These are phyloP conservation scores for Sophora flavescens DNA, from an alignment of 306 rosid genomes.

Conservation along the genomic window DNA sequence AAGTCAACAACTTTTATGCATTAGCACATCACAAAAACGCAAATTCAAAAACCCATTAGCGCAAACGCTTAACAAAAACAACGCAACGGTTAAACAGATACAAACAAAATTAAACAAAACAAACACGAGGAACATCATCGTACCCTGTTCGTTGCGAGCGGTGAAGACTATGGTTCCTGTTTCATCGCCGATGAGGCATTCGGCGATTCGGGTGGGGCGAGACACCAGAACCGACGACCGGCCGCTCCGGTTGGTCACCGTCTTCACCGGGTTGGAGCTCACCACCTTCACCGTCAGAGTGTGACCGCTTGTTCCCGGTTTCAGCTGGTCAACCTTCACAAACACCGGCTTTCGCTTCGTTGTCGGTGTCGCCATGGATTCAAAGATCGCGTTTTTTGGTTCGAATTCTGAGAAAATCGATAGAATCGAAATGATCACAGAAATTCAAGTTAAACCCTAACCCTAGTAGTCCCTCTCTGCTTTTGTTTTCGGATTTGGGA, in stretches of 20 bases:
- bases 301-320: slow-evolving; percentile 86
- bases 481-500: slow-evolving; percentile 45
- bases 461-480: slow-evolving; percentile 31
- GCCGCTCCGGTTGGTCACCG: slow-evolving; percentile 46
- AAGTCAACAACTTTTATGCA: slow-evolving; percentile 11
- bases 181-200: slow-evolving; percentile 82
- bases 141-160: slow-evolving; percentile 94
- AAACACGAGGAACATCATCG: neutral
- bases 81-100: neutral
- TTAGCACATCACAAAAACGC: neutral
- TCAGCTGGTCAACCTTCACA: slow-evolving; percentile 74
- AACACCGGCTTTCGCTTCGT: slow-evolving; percentile 89
- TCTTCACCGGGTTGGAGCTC: slow-evolving; percentile 57
- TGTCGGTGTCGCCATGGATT: slow-evolving; percentile 62
- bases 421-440: slow-evolving; percentile 2
- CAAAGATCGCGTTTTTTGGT: neutral
- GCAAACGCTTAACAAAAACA: neutral
- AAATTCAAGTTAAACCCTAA: slow-evolving; percentile 50
- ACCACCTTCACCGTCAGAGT: slow-evolving; percentile 87
- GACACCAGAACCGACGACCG: slow-evolving; percentile 63
- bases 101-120: neutral
- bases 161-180: slow-evolving; percentile 81
- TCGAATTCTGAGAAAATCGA: slow-evolving; percentile 7
- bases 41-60: neutral
- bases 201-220: slow-evolving; percentile 75